Percentiles rank a stretch among this genome's conserved stretches.
Conservation (phyloP, 2,329 filamentous ascomycete species). For the Zymoseptoria tritici region DNA sequence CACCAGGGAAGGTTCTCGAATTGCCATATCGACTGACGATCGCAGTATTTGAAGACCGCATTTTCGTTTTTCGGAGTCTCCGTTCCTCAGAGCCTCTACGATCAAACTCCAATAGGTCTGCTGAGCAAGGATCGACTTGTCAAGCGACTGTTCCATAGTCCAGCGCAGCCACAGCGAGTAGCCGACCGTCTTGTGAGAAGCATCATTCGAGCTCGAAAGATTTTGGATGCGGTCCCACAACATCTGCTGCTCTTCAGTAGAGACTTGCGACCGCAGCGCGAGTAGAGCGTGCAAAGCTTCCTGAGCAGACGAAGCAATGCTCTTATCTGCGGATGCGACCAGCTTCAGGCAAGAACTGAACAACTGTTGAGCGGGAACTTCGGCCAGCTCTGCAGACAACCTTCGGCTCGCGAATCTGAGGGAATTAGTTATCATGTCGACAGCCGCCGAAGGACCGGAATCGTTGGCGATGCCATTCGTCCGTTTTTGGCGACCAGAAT, state of each 20-base stretch:
- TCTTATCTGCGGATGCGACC: constrained; percentile 6
- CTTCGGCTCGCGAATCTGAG: constrained; percentile 7
- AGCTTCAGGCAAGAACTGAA: constrained; percentile 11
- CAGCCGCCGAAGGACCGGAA: background rate
- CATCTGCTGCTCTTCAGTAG: constrained; percentile 1
- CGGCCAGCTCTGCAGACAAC: background rate
- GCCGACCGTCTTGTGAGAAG: constrained; percentile 12
- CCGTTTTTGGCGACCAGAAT: background rate
- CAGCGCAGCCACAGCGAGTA: constrained; percentile 25
- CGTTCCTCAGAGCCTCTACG: constrained; percentile 33
- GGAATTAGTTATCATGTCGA: background rate
- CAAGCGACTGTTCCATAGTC: constrained; percentile 4
- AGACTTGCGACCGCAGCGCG: background rate
- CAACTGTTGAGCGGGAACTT: background rate
- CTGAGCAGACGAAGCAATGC: constrained; percentile 6
- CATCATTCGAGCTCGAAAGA: constrained; percentile 6
- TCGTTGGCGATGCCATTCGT: background rate
- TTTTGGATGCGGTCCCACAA: constrained; percentile 13
- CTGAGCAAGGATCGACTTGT: constrained; percentile 5
- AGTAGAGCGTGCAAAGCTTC: constrained; percentile 8
- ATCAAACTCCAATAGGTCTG: constrained; percentile 36
- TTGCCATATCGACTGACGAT: constrained; percentile 32
- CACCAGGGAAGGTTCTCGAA: constrained; percentile 4
- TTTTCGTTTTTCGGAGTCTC: constrained; percentile 41
- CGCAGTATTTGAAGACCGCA: constrained; percentile 40